These are phyloP conservation scores for Alternaria metachromatica DNA, from an alignment of 2,329 filamentous ascomycete genomes.

Conservation along the genomic window DNA sequence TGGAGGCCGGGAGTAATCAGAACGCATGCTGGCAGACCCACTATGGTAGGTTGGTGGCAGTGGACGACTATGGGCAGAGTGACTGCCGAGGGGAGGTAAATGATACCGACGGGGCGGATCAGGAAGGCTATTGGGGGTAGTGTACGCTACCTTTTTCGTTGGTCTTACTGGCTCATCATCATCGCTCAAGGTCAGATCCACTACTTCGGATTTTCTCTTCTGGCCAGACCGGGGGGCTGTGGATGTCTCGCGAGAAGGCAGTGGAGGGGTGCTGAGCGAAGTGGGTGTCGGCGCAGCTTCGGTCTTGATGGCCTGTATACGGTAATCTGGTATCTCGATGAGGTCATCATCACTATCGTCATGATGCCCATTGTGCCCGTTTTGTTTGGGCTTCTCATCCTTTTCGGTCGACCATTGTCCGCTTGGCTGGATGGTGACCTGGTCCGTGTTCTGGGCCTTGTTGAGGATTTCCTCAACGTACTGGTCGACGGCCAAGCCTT, in stretches of 20 bases:
- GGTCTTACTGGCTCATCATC: constrained; percentile 53
- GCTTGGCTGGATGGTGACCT: constrained; percentile 88
- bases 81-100: constrained; percentile 26
- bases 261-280: constrained; percentile 53
- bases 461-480: constrained; percentile 88
- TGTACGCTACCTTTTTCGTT: constrained; percentile 52
- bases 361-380: constrained; percentile 46
- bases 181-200: constrained; percentile 58
- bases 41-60: constrained; percentile 20
- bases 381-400: constrained; percentile 46
- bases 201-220: constrained; percentile 56
- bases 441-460: constrained; percentile 75
- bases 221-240: constrained; percentile 44
- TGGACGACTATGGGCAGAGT: constrained; percentile 26
- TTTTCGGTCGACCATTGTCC: constrained; percentile 73
- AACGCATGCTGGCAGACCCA: constrained; percentile 20
- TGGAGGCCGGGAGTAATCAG: constrained; percentile 30
- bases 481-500: constrained; percentile 85
- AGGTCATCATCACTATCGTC: constrained; percentile 55
- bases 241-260: constrained; percentile 54
- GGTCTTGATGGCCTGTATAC: constrained; percentile 50
- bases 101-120: constrained; percentile 41
- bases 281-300: constrained; percentile 47
- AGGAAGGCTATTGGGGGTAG: constrained; percentile 45
- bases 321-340: constrained; percentile 53